Evolutionary conservation across 139 green algal species (phyloP).

Genomic region (Coelastrella sp.): DNA sequence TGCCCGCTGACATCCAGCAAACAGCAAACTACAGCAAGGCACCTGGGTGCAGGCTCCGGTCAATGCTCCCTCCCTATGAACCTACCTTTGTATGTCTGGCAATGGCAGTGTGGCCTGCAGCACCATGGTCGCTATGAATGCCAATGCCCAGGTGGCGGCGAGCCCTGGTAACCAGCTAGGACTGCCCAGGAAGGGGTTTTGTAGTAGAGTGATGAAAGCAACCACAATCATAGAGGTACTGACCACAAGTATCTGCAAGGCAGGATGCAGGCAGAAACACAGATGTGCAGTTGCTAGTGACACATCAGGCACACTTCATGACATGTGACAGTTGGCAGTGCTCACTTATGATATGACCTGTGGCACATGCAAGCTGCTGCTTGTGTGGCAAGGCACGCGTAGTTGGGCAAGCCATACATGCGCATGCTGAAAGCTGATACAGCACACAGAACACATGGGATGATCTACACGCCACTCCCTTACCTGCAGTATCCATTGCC

Average conservation of each 20-base stretch:
- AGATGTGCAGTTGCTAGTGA: neutral
- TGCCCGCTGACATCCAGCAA: too few relatives aligned
- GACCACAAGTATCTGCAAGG: conserved; percentile 68
- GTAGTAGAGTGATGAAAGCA: conserved; percentile 83
- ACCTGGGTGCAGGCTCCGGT: neutral
- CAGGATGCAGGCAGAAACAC: neutral
- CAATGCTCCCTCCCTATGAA: neutral
- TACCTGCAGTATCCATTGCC: conserved; percentile 79
- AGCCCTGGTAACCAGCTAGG: conserved; percentile 72
- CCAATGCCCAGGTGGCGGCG: conserved; percentile 65
- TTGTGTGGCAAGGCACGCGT: neutral
- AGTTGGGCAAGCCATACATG: too few relatives aligned
- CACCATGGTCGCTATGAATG: conserved; percentile 67
- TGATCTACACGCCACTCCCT: neutral
- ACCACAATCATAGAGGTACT: conserved; percentile 67
- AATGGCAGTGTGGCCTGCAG: conserved; percentile 55
- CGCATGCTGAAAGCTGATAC: neutral
- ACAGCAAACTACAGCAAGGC: too few relatives aligned
- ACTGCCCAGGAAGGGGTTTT: conserved; percentile 61
- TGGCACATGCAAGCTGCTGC: neutral
- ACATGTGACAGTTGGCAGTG: too few relatives aligned
- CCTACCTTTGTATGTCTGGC: conserved; percentile 30
- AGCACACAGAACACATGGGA: neutral
- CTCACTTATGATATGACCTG: neutral
- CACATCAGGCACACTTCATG: too few relatives aligned